A percentile compares a stretch with the other conserved stretches of the same genome.
Evolutionary conservation across 169 alveolate genomes (phyloP).

Genomic region (Pseudocohnilembus persalinus): DNA sequence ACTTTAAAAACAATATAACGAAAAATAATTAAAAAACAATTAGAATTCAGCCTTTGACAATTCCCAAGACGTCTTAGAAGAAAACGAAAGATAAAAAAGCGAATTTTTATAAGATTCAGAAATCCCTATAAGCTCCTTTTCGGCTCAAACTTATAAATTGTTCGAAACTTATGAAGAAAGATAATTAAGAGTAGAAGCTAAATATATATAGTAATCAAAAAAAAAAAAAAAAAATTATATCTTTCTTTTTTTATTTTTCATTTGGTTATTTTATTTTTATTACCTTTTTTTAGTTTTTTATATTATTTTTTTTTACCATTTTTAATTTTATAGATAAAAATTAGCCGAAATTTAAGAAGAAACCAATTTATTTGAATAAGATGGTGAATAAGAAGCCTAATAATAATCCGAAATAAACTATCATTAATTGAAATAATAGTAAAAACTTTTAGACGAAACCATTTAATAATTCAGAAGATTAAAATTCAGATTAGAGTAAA

Average conservation of each 20-base stretch:
- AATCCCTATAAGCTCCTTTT: neutral
- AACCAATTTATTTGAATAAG: too few species aligned
- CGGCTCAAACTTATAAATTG: constrained; percentile 12
- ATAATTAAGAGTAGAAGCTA: constrained; percentile 18
- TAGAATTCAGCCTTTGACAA: too few species aligned
- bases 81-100: too few species aligned
- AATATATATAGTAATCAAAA: neutral
- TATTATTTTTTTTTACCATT: too few species aligned
- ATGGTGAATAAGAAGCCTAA: neutral
- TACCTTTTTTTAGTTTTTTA: too few species aligned
- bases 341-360: too few species aligned
- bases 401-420: neutral
- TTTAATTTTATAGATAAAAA: too few species aligned
- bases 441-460: neutral
- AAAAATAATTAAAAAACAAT: too few species aligned
- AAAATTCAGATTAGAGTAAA: constrained; percentile 13
- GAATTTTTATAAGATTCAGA: neutral
- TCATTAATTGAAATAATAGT: neutral
- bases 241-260: neutral
- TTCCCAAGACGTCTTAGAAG: too few species aligned
- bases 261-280: neutral
- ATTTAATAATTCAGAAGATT: constrained; percentile 21
- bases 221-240: neutral
- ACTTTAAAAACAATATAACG: too few species aligned
- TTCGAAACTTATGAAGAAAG: constrained; percentile 31